phyloP scores from a whole-genome alignment of 2,329 filamentous ascomycete genomes.

The Sclerotinia sclerotiorum region DNA sequence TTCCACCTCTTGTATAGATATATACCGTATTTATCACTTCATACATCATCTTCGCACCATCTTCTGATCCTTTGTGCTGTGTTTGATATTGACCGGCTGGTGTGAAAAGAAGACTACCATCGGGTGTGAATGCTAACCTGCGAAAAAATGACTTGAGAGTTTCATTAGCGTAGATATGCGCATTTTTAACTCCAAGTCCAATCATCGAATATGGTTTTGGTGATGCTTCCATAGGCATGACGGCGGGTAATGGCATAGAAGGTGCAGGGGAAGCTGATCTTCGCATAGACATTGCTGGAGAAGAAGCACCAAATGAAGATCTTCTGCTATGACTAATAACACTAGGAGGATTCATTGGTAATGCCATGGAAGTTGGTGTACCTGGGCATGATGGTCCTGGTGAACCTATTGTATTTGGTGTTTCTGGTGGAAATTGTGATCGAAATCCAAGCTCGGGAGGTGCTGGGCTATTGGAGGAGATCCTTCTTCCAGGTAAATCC shows the following conservation, averaged over 20 bases:
- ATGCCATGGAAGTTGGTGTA: slow-evolving; percentile 82
- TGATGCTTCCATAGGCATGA: slow-evolving; percentile 89
- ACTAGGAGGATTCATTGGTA: slow-evolving; percentile 94
- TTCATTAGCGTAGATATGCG: slow-evolving; percentile 92
- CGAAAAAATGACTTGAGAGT: slow-evolving; percentile 97
- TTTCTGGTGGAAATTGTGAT: slow-evolving; percentile 60
- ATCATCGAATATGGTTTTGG: slow-evolving; percentile 61
- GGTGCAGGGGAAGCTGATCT: slow-evolving; percentile 91
- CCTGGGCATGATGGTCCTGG: slow-evolving; percentile 89
- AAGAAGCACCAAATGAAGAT: slow-evolving; percentile 84
- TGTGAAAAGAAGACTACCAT: slow-evolving; percentile 89
- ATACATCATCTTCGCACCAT: slow-evolving; percentile 70
- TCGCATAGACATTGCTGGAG: slow-evolving; percentile 61
- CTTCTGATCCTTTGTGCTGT: slow-evolving; percentile 61
- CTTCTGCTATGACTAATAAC: slow-evolving; percentile 86
- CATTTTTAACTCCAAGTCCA: slow-evolving; percentile 71
- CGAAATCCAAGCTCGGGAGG: slow-evolving; percentile 76
- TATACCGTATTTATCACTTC: slow-evolving; percentile 97
- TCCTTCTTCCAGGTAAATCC: slow-evolving; percentile 86
- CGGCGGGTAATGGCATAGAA: slow-evolving; percentile 88
- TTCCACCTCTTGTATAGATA: slow-evolving; percentile 92
- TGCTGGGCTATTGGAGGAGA: slow-evolving; percentile 89
- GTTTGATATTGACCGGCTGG: slow-evolving; percentile 94
- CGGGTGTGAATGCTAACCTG: slow-evolving; percentile 88
- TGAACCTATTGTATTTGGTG: slow-evolving; percentile 64